phyloP scores from a whole-genome alignment of 345 rosid species.

The Moricandia arvensis region DNA sequence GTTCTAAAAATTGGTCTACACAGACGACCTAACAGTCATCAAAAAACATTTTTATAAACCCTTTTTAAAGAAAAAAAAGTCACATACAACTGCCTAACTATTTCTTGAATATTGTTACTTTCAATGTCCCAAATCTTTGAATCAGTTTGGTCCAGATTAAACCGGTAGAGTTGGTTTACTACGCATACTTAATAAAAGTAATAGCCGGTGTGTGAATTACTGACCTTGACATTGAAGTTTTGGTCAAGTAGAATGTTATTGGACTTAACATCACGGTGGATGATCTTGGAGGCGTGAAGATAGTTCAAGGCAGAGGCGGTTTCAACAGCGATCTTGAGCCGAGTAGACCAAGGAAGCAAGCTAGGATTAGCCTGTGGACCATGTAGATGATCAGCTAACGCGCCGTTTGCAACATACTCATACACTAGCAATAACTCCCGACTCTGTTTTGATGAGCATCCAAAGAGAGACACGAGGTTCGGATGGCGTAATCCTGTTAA shows the following conservation, averaged over 20 bases:
- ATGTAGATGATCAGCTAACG: constrained; percentile 83
- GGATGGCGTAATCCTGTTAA: constrained; percentile 64
- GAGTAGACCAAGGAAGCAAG: constrained; percentile 55
- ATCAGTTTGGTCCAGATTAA: not conserved
- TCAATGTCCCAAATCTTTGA: not conserved
- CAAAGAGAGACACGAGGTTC: constrained; percentile 73
- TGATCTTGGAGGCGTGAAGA: constrained; percentile 70
- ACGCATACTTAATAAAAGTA: not conserved
- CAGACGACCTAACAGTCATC: too few relatives aligned
- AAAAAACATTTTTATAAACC: too few relatives aligned
- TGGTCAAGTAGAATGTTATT: constrained; percentile 80
- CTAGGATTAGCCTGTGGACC: constrained; percentile 66
- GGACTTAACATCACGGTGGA: constrained; percentile 92
- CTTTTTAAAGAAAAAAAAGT: too few relatives aligned
- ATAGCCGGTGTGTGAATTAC: not conserved
- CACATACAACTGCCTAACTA: too few relatives aligned
- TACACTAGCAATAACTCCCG: constrained; percentile 76
- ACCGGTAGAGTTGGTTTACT: not conserved
- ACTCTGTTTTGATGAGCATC: constrained; percentile 83
- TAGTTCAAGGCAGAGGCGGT: constrained; percentile 74
- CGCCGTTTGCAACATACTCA: constrained; percentile 78
- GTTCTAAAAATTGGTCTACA: too few relatives aligned
- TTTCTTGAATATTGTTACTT: too few relatives aligned
- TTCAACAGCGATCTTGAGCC: constrained; percentile 79
- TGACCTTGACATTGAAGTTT: constrained; percentile 63